phyloP scores from a whole-genome alignment of 2,329 filamentous ascomycete species.

The Capronia americana region DNA sequence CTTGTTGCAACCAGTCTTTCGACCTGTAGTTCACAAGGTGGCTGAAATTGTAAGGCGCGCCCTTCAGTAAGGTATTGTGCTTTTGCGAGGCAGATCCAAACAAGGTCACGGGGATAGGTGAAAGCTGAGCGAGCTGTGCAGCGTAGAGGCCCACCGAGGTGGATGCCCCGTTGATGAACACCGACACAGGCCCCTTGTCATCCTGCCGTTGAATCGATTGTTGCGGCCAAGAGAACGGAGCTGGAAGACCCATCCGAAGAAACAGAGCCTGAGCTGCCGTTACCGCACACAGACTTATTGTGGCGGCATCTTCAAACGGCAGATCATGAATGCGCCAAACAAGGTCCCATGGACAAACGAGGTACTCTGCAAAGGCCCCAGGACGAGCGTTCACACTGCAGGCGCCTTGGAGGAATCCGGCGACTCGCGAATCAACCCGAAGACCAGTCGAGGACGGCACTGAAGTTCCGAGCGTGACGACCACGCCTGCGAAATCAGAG shows the following conservation, averaged over 20 bases:
- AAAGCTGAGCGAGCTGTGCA: not conserved
- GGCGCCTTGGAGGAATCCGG: conserved; percentile 17
- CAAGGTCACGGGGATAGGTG: not conserved
- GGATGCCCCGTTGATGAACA: not conserved
- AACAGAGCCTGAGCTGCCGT: conserved; percentile 45
- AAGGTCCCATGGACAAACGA: conserved; percentile 37
- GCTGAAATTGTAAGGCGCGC: not conserved
- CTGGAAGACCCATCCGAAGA: conserved; percentile 16
- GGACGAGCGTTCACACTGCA: conserved; percentile 16
- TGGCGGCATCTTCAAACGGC: conserved; percentile 39
- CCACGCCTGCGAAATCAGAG: not conserved
- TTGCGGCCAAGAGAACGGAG: conserved; percentile 6
- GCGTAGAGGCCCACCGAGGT: conserved; percentile 3
- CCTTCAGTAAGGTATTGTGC: not conserved
- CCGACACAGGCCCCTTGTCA: not conserved
- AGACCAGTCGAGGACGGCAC: not conserved
- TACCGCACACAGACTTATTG: conserved; percentile 42
- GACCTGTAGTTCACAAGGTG: not conserved
- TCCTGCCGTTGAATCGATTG: not conserved
- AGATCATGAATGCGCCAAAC: conserved; percentile 38
- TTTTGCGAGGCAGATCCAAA: not conserved
- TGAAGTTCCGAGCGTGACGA: not conserved
- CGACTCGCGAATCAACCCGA: conserved; percentile 2
- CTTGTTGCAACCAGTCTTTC: conserved; percentile 3
- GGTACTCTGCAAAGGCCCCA: conserved; percentile 43